Evolutionary conservation across 192 early-diverging fungal species (phyloP), one percentile per base, ranked within the genome.

Genomic region (Backusella westeae): DNA sequence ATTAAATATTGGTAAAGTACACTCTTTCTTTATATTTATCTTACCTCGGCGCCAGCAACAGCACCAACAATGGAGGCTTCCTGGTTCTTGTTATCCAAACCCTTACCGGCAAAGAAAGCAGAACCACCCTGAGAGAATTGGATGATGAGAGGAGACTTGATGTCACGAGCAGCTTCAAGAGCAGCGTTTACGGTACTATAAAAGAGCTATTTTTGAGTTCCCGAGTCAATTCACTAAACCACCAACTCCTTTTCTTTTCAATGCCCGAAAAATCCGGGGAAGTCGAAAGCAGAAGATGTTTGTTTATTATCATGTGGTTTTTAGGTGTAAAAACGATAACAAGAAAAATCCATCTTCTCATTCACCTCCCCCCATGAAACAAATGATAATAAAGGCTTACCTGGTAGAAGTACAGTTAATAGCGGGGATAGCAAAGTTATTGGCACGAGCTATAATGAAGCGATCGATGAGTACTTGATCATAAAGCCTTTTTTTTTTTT

Each of bases 111-210:
- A 80, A 91, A 95, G 89, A 87, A 98, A 63, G 94, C 94, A 69
- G 92, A 87, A 73, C 96, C 96, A 83, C 96, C 96, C 76, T 98
- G 89, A 35, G 95, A 96, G 91, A 98, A 93, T 89, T 98, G 96
- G 79, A 98, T 94, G 82, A 98, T 96, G 74, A 98, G 86, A 78
- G 96, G 96, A 36, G 94, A 92, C 86, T 97, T 97, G 76, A 91
- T 87, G 78, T 98, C 96, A 82, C 96, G 93, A 41, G 96, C 96
- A 85, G 96, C 95, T 88, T 98, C 96, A 63, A 98, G 90, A 36
- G 91, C 90, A 65, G 96, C 96, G 76, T 97, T 98, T 84, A 96
- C 75, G 70, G 96, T 96, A 44, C 93, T 72, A 72, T 34, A 39
- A 71, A 29, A 46, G 41, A 56, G 53, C 26, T 63, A 4, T 63